Percentiles rank a stretch among this genome's conserved stretches.
phyloP scores from a whole-genome alignment of 2,329 filamentous ascomycete species.

The Phialocephala subalpina region DNA sequence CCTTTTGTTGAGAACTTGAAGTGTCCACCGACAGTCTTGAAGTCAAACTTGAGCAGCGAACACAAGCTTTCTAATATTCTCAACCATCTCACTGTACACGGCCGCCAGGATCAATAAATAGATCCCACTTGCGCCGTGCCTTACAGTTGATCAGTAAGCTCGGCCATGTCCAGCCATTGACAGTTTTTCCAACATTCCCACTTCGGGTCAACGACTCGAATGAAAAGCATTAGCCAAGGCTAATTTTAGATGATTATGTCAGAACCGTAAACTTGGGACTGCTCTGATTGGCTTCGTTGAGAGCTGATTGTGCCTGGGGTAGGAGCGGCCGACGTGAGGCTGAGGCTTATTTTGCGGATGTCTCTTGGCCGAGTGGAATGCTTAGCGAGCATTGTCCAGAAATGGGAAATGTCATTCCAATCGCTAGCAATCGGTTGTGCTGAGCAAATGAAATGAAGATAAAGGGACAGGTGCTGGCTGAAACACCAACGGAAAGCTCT shows the following conservation, averaged over 20 bases:
- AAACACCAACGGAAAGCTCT: background rate
- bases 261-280: constrained; percentile 2
- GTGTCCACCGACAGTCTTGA: background rate
- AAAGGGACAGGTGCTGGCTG: constrained; percentile 1
- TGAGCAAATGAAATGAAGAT: background rate
- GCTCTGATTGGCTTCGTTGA: constrained; percentile 2
- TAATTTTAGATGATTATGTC: constrained; percentile 9
- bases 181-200: background rate
- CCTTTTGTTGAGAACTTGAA: background rate
- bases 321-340: constrained; percentile 13
- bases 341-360: constrained; percentile 13
- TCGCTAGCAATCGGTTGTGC: background rate
- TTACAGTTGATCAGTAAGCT: background rate
- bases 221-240: background rate
- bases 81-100: background rate
- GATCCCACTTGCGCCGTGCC: background rate
- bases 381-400: background rate
- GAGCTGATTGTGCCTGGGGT: background rate
- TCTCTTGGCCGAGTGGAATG: background rate
- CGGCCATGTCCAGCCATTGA: background rate
- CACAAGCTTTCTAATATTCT: background rate
- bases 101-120: constrained; percentile 1
- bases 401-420: background rate
- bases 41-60: background rate
- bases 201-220: constrained; percentile 6